phyloP scores from a whole-genome alignment of 2,329 filamentous ascomycete species.

The Epichloe hybrida region DNA sequence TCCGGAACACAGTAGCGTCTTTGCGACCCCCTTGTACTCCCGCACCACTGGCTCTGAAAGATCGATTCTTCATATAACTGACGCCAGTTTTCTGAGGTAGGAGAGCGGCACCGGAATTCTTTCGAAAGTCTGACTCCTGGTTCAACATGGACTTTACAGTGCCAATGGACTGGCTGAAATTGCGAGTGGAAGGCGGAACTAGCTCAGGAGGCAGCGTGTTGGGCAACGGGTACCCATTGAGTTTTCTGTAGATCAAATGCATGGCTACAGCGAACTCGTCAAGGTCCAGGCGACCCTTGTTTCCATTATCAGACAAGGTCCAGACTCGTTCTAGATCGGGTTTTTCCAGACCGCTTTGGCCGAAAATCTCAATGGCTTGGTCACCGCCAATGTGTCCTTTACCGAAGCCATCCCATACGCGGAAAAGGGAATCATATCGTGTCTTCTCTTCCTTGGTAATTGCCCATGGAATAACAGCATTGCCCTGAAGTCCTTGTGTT shows the following conservation, averaged over 20 bases:
- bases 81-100: constrained; percentile 96
- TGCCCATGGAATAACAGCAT: constrained; percentile 93
- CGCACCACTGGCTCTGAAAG: constrained; percentile 57
- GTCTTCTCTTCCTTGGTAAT: constrained; percentile 98
- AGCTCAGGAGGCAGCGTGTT: constrained; percentile 80
- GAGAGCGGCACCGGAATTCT: constrained; percentile 77
- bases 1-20: constrained; percentile 92
- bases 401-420: constrained; percentile 86
- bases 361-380: constrained; percentile 92
- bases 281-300: constrained; percentile 85
- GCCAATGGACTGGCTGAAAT: constrained; percentile 84
- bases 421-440: constrained; percentile 88
- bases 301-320: constrained; percentile 87
- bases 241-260: constrained; percentile 95
- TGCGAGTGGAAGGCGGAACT: constrained; percentile 85
- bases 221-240: constrained; percentile 90
- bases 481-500: constrained; percentile 76
- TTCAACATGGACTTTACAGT: constrained; percentile 82
- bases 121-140: constrained; percentile 78
- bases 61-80: constrained; percentile 92
- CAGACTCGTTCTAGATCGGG: constrained; percentile 82
- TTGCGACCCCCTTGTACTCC: constrained; percentile 55
- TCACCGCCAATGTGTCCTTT: constrained; percentile 88
- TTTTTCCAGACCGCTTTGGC: constrained; percentile 87
- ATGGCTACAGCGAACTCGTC: constrained; percentile 98